Evolutionary conservation across 163 green algal species (phyloP).

Genomic region (Scenedesmus sp.): DNA sequence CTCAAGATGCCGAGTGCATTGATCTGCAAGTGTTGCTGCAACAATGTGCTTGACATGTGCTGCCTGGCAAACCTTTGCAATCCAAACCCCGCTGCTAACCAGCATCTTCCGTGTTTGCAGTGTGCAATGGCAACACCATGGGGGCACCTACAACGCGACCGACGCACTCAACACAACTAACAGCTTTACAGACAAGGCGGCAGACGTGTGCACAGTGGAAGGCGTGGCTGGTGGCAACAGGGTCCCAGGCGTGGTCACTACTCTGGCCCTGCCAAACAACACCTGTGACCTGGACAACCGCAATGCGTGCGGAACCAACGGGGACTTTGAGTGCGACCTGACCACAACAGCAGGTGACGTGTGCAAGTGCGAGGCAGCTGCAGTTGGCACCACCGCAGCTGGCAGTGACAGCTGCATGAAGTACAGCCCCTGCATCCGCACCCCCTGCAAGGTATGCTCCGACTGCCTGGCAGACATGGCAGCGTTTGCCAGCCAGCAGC

Average conservation of each 20-base stretch:
- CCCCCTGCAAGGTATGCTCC: conserved; percentile 36
- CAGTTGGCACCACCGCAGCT: neutral
- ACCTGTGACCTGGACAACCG: neutral
- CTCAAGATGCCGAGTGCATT: no score
- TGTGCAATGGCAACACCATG: neutral
- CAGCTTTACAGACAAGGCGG: neutral
- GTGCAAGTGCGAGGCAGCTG: conserved; percentile 17
- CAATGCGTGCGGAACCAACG: neutral
- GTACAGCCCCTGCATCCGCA: conserved; percentile 6
- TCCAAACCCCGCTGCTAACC: neutral
- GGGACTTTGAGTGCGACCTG: neutral
- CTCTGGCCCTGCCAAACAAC: neutral
- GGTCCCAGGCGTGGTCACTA: neutral
- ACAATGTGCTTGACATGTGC: no score
- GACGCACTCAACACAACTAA: neutral
- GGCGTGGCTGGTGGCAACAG: neutral
- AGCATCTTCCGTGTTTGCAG: neutral
- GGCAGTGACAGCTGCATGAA: conserved; percentile 17
- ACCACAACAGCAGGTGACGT: neutral
- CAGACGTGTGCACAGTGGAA: conserved; percentile 33
- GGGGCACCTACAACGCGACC: neutral
- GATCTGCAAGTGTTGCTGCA: neutral
- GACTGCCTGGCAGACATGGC: conserved; percentile 34
- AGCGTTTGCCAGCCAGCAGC: neutral
- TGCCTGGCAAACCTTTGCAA: neutral